phyloP scores from a whole-genome alignment of 306 rosid species.

The Sechiopsis laciniata region DNA sequence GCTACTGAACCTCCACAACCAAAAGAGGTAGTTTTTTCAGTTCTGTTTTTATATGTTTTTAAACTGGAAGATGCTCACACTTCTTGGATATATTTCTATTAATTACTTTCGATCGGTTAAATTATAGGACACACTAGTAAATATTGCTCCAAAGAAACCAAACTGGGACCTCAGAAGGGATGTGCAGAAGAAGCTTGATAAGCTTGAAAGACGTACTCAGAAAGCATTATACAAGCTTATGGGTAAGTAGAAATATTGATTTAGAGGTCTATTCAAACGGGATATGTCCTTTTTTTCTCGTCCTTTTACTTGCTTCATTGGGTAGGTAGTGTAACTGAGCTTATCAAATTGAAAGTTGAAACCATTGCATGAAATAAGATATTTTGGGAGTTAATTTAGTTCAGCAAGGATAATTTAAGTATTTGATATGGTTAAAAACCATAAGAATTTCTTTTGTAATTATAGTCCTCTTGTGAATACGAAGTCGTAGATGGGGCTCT shows the following conservation, averaged over 20 bases:
- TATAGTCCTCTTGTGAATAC: too few species aligned
- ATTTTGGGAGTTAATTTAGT: background rate
- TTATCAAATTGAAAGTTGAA: background rate
- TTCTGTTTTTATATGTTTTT: background rate
- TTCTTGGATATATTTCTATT: background rate
- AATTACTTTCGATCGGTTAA: background rate
- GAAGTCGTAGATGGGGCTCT: too few species aligned
- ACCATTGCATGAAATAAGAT: background rate
- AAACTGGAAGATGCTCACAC: background rate
- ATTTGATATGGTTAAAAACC: background rate
- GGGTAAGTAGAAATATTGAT: background rate
- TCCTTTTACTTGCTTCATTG: background rate
- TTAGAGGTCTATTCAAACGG: too few species aligned
- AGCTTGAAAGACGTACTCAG: constrained; percentile 83
- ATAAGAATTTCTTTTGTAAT: too few species aligned
- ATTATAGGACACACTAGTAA: constrained; percentile 75
- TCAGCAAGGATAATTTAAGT: background rate
- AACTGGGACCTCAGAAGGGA: constrained; percentile 94
- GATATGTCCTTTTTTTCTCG: background rate
- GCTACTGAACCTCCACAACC: constrained; percentile 49
- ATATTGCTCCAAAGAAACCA: constrained; percentile 95
- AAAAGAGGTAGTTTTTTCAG: constrained; percentile 35
- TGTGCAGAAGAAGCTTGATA: constrained; percentile 93
- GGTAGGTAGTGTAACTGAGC: background rate
- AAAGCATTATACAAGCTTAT: constrained; percentile 64